Evolutionary conservation across 1,139 yeast genomes (phyloP).

Genomic region (Geotrichum candidum): DNA sequence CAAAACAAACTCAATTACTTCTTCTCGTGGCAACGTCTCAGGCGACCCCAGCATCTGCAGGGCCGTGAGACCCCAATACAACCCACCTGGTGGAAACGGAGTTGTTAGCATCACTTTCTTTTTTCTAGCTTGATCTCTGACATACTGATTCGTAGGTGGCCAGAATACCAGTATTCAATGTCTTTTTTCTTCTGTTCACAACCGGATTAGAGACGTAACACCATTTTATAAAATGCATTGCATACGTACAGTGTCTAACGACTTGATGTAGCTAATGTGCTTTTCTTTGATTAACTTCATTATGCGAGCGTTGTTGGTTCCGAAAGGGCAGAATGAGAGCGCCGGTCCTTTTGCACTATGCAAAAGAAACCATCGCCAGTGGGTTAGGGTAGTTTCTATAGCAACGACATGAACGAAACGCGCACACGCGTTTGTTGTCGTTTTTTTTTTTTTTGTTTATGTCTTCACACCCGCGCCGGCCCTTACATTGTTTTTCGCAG

Average conservation of each 20-base stretch:
- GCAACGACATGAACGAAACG: constrained; percentile 8
- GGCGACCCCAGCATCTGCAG: constrained; percentile 53
- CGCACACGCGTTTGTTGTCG: neutral
- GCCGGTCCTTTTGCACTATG: neutral
- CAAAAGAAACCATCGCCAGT: neutral
- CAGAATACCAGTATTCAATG: constrained; percentile 82
- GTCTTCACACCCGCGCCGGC: neutral
- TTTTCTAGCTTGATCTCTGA: neutral
- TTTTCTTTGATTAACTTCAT: constrained; percentile 33
- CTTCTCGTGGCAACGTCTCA: constrained; percentile 53
- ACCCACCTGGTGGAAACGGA: constrained; percentile 45
- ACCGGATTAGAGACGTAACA: neutral
- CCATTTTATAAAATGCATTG: neutral
- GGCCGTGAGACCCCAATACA: constrained; percentile 93
- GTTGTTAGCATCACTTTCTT: constrained; percentile 3
- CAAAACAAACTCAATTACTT: constrained; percentile 60
- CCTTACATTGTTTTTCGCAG: neutral
- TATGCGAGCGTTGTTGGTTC: neutral
- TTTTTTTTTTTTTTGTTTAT: neutral
- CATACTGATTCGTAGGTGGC: constrained; percentile 69
- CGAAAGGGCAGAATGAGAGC: neutral
- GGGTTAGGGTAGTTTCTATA: constrained; percentile 1
- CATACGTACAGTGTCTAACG: constrained; percentile 40
- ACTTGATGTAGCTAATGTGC: constrained; percentile 49
- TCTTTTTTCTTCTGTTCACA: constrained; percentile 41